phyloP scores from a whole-genome alignment of 495 filamentous ascomycete species.

The Xylaria sp. region DNA sequence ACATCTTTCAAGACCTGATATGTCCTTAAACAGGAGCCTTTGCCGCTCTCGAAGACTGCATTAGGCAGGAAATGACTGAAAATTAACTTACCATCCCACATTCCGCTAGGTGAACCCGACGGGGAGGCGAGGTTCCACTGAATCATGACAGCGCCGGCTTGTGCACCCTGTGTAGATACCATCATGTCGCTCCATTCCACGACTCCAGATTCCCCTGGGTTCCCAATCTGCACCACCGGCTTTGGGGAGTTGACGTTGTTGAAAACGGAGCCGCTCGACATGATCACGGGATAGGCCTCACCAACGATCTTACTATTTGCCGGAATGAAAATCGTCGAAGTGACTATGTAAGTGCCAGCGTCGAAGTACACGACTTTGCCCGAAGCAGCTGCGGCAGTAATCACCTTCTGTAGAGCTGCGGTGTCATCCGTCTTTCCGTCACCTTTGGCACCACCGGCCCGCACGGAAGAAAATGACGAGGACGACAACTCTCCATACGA shows the following conservation, averaged over 20 bases:
- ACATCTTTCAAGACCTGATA: not conserved
- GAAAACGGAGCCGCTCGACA: constrained; percentile 70
- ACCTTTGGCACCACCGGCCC: constrained; percentile 74
- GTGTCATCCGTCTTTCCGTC: constrained; percentile 73
- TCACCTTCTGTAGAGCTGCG: constrained; percentile 67
- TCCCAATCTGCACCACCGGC: constrained; percentile 76
- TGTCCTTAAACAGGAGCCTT: too few relatives aligned
- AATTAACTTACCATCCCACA: constrained; percentile 74
- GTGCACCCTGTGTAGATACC: constrained; percentile 73
- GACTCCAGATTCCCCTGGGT: constrained; percentile 70
- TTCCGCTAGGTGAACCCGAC: constrained; percentile 67
- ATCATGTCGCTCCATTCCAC: constrained; percentile 84
- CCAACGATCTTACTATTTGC: constrained; percentile 75
- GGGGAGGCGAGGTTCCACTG: constrained; percentile 81
- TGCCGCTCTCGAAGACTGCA: not conserved
- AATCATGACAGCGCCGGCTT: constrained; percentile 83
- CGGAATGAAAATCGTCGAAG: constrained; percentile 78
- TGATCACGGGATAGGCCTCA: constrained; percentile 87
- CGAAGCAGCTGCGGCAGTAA: constrained; percentile 60
- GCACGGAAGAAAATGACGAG: constrained; percentile 71
- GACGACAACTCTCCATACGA: constrained; percentile 66
- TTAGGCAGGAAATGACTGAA: not conserved
- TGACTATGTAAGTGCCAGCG: constrained; percentile 82
- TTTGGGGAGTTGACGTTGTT: constrained; percentile 67
- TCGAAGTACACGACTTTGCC: constrained; percentile 83